These are phyloP conservation scores for Fraxinus excelsior DNA, from an alignment of 257 asterid species.

Conservation along the genomic window DNA sequence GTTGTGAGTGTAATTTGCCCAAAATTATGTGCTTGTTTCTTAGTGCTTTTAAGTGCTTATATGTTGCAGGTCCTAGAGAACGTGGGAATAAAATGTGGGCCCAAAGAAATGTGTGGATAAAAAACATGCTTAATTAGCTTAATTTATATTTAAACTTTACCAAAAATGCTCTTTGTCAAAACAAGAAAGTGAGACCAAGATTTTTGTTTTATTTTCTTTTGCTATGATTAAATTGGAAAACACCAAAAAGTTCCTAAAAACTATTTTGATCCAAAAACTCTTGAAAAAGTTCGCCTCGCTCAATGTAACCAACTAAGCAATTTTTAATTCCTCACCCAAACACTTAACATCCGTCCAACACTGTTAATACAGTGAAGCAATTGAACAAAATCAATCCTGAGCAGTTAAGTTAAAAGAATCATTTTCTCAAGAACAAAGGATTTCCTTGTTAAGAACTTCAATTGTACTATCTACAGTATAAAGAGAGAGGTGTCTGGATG, in stretches of 20 bases:
- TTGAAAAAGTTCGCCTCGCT: background rate
- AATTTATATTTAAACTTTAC: too few relatives aligned
- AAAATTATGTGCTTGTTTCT: background rate
- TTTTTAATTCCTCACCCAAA: background rate
- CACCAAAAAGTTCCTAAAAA: background rate
- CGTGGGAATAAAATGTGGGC: too few relatives aligned
- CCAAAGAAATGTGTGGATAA: too few relatives aligned
- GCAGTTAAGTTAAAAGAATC: background rate
- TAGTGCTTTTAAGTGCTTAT: too few relatives aligned
- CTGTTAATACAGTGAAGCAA: background rate
- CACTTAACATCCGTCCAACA: background rate
- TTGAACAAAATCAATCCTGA: background rate
- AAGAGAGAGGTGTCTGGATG: background rate
- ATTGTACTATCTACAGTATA: background rate
- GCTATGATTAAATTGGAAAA: background rate
- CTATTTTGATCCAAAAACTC: background rate
- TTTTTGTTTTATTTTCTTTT: background rate
- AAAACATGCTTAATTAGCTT: background rate
- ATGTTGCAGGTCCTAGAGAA: too few relatives aligned
- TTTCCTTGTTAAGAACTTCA: background rate
- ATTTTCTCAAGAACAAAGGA: background rate
- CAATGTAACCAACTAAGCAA: background rate
- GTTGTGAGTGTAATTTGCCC: background rate
- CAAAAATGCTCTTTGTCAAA: background rate
- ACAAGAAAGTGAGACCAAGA: constrained; percentile 8